Base-by-base conservation (phyloP, 2,329 filamentous ascomycete genomes). In the Botrytis elliptica region DNA sequence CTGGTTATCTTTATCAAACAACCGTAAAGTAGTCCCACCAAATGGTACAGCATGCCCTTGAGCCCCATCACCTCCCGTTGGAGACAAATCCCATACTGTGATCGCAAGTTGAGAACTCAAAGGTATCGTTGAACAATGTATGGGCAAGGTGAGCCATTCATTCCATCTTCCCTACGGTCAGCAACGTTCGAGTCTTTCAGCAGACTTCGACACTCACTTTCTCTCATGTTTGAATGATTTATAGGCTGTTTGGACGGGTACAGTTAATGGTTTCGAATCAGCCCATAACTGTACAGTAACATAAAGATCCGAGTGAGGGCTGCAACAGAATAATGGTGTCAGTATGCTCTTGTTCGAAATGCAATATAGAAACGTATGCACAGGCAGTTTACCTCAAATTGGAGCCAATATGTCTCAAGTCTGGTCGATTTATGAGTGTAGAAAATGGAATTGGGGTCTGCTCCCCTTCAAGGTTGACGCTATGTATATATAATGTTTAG, bases 1-100 rank as follows among this genome's bases (percentile, higher is more conserved):
- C 77, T 96, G 96, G 74, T 95, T 96, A 78, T 98, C 94, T 71
- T 91, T 89, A 80, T 98, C 96, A 79, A 98, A 99, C n/a, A 99
- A 85, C 1, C 92, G 86, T 72, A 99, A 87, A 0, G 96, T 98
- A 0, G 95, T 98, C 52, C 96, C 96, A 9, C 95, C 96, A 80
- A 98, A 99, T 0, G 96, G 95, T 29, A 97, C 89, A 22, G 93
- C 90, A 83, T 97, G 94, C 29, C 90, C 90, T 72, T 91, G 87
- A 7, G 91, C 89, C 20, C 89, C 89, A 55, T 89, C 86, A 8
- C 90, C 91, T 18, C 93, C 93, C 18, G 91, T 89, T 0, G 95
- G 94, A 3, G 93, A 97, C 25, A 98, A 83, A 81, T 99, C 97
- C 96, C 96, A 99, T 74, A 98, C 84, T 0, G 97, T 99, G 74